Percentiles rank a stretch among this genome's conserved stretches.
phyloP scores from a whole-genome alignment of 192 early-diverging fungal species.

The Coemansia javaensis region DNA sequence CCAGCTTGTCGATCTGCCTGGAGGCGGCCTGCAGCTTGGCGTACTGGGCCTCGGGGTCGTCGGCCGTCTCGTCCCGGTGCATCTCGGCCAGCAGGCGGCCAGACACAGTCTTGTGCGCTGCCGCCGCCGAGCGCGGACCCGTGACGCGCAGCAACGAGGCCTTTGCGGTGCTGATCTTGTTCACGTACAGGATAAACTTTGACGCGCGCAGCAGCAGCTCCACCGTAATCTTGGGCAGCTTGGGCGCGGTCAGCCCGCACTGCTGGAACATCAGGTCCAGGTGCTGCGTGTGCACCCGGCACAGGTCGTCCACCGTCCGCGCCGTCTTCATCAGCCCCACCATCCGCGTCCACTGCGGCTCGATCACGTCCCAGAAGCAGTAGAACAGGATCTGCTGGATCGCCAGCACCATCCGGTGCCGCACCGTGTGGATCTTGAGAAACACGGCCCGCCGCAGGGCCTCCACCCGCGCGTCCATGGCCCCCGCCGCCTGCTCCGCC shows the following conservation, averaged over 20 bases:
- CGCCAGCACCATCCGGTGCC: slow-evolving; percentile 83
- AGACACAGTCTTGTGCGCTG: slow-evolving; percentile 21
- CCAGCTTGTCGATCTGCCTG: slow-evolving; percentile 37
- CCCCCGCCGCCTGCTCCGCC: slow-evolving; percentile 23
- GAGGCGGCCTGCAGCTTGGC: slow-evolving; percentile 29
- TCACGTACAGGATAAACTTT: slow-evolving; percentile 19
- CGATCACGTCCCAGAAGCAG: slow-evolving; percentile 86
- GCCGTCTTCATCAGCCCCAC: slow-evolving; percentile 58
- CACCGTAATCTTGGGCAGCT: slow-evolving; percentile 67
- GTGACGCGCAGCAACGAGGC: slow-evolving; percentile 18
- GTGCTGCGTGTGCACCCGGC: slow-evolving; percentile 74
- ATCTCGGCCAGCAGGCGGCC: slow-evolving; percentile 18
- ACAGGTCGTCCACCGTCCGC: slow-evolving; percentile 83
- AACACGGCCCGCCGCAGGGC: slow-evolving; percentile 53
- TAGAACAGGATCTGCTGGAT: slow-evolving; percentile 90
- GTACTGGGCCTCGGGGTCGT: slow-evolving; percentile 17
- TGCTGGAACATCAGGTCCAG: slow-evolving; percentile 85
- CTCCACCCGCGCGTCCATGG: slow-evolving; percentile 38
- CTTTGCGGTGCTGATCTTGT: slow-evolving; percentile 20
- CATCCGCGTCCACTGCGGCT: slow-evolving; percentile 80
- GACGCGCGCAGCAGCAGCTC: slow-evolving; percentile 37
- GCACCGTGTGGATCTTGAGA: slow-evolving; percentile 64
- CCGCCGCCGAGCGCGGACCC: slow-evolving; percentile 24
- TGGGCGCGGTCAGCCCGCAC: slow-evolving; percentile 80
- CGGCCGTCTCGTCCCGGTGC: slow-evolving; percentile 6